Conservation (phyloP, 495 filamentous ascomycete genomes). For the Lindgomyces ingoldianus region DNA sequence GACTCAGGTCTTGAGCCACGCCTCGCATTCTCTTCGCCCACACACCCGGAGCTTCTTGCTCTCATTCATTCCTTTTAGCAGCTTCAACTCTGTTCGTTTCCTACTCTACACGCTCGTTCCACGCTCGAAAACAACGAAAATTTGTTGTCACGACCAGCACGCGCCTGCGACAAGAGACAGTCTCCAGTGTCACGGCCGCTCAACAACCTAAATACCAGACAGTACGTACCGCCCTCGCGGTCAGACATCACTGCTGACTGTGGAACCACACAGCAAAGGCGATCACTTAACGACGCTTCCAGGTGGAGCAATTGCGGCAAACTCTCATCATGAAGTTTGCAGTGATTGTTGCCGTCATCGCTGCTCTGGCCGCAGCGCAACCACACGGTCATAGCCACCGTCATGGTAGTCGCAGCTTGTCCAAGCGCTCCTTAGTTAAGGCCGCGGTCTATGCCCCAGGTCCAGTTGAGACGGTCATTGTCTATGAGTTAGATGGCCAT, state of each 20-base stretch:
- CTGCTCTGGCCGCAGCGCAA: conserved; percentile 3
- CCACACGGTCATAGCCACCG: conserved; percentile 36
- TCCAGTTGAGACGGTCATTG: conserved; percentile 40
- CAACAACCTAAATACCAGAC: too few relatives aligned
- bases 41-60: neutral
- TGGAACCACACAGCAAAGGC: neutral
- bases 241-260: neutral
- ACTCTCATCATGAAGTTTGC: too few relatives aligned
- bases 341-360: conserved; percentile 4
- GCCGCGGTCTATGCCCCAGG: conserved; percentile 33
- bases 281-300: too few relatives aligned
- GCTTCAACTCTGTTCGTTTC: neutral
- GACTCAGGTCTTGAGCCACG: neutral
- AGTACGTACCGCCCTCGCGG: too few relatives aligned
- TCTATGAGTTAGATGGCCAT: conserved; percentile 43
- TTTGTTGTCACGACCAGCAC: neutral
- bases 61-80: conserved; percentile 1
- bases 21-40: neutral
- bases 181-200: neutral
- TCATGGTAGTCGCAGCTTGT: conserved; percentile 40
- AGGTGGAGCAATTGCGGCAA: too few relatives aligned
- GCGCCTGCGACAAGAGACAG: neutral
- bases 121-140: neutral
- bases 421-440: conserved; percentile 30
- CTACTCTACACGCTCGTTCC: neutral